Percentiles rank a stretch among this genome's conserved stretches.
phyloP scores from a whole-genome alignment of 1,139 yeast genomes.

The Candida smagusa region DNA sequence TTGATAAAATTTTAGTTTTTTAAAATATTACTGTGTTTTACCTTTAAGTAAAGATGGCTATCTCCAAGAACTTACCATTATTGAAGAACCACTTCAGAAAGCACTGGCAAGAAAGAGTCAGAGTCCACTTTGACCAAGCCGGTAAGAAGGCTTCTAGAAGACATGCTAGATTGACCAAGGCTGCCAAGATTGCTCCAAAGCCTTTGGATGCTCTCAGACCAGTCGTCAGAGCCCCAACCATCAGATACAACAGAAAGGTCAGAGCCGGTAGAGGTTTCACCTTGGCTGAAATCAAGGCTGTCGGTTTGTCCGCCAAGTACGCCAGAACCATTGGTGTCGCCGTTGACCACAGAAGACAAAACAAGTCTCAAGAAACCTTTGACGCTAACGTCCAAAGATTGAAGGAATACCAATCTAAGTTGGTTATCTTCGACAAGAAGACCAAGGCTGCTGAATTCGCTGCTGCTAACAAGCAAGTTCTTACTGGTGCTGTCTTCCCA shows the following conservation, averaged over 20 bases:
- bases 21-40: conserved; percentile 8
- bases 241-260: conserved; percentile 98
- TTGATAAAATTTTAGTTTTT: conserved; percentile 7
- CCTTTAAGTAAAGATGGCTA: conserved; percentile 57
- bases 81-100: conserved; percentile 96
- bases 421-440: conserved; percentile 94
- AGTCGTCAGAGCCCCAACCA: conserved; percentile 96
- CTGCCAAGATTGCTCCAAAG: conserved; percentile 95
- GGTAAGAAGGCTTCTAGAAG: conserved; percentile 98
- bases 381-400: conserved; percentile 95
- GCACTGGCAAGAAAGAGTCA: conserved; percentile 99
- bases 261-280: conserved; percentile 99
- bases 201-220: conserved; percentile 97
- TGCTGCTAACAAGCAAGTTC: conserved; percentile 69
- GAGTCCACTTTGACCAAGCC: conserved; percentile 99
- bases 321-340: conserved; percentile 99
- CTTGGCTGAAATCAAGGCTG: conserved; percentile 97
- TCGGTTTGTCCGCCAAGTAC: conserved; percentile 90
- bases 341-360: conserved; percentile 99
- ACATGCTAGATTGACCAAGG: conserved; percentile 88
- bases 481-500: conserved; percentile 87
- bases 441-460: conserved; percentile 68
- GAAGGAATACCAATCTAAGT: conserved; percentile 92
- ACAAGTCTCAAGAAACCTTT: conserved; percentile 95
- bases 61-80: conserved; percentile 96